These are phyloP conservation scores for Candida pseudoviswanathii DNA, from an alignment of 1,139 yeast genomes.

Conservation along the genomic window DNA sequence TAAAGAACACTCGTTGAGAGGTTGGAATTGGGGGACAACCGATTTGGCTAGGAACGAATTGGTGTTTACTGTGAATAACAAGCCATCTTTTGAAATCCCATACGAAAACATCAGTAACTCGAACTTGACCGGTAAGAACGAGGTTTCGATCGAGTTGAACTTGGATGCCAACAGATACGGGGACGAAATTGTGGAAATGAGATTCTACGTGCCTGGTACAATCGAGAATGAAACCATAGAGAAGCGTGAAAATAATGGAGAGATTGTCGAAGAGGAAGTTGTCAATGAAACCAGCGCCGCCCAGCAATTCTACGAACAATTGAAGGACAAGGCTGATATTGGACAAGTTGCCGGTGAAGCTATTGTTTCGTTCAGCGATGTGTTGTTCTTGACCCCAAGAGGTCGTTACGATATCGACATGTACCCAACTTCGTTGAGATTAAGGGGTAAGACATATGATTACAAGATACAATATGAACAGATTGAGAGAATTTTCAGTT, in stretches of 20 bases:
- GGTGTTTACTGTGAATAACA: conserved; percentile 81
- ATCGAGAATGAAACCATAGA: conserved; percentile 48
- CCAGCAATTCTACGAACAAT: conserved; percentile 80
- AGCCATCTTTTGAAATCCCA: conserved; percentile 91
- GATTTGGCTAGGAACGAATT: conserved; percentile 92
- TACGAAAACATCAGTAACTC: conserved; percentile 79
- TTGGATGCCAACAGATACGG: conserved; percentile 67
- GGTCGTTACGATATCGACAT: conserved; percentile 98
- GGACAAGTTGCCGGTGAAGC: conserved; percentile 97
- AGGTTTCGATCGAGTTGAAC: conserved; percentile 87
- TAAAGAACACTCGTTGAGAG: conserved; percentile 89
- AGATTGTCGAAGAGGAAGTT: conserved; percentile 41
- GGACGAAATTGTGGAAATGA: conserved; percentile 92
- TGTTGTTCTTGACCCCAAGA: conserved; percentile 92
- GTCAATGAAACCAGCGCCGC: conserved; percentile 76
- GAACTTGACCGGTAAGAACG: conserved; percentile 91
- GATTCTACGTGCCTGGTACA: conserved; percentile 89
- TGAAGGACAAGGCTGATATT: conserved; percentile 93
- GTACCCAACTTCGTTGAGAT: conserved; percentile 83
- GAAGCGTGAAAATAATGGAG: conserved; percentile 40
- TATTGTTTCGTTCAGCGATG: conserved; percentile 91
- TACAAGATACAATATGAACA: conserved; percentile 92
- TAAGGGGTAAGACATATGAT: conserved; percentile 97
- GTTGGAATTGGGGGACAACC: conserved; percentile 98
- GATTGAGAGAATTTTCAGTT: conserved; percentile 84